These are phyloP conservation scores for Kurtzmaniella fragi DNA, from an alignment of 805 yeast genomes.

Conservation along the genomic window DNA sequence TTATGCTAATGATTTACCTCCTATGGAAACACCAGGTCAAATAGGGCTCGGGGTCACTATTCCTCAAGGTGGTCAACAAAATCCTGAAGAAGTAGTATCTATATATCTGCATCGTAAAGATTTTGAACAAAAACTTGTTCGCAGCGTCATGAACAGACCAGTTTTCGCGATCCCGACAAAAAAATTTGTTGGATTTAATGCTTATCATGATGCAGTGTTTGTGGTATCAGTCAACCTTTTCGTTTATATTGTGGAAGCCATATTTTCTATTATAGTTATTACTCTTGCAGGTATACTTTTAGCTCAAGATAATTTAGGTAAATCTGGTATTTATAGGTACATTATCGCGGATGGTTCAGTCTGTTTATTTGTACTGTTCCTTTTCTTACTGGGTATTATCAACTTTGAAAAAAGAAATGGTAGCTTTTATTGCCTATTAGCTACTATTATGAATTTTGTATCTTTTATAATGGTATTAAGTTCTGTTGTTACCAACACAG, in stretches of 20 bases:
- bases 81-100: slow-evolving; percentile 13
- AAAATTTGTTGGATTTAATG: slow-evolving; percentile 10
- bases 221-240: slow-evolving; percentile 23
- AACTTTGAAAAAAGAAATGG: slow-evolving; percentile 37
- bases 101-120: slow-evolving; percentile 16
- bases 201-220: slow-evolving; percentile 9
- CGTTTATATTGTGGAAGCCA: slow-evolving; percentile 25
- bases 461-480: slow-evolving; percentile 28
- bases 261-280: slow-evolving; percentile 22
- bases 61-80: slow-evolving; percentile 1
- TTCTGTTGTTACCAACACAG: slow-evolving; percentile 18
- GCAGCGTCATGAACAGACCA: slow-evolving; percentile 30
- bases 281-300: slow-evolving; percentile 22
- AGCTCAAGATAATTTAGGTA: slow-evolving; percentile 14
- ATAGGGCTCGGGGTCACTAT: slow-evolving; percentile 1
- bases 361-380: slow-evolving; percentile 26
- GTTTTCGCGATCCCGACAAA: slow-evolving; percentile 16
- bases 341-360: slow-evolving; percentile 33
- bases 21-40: slow-evolving; percentile 16
- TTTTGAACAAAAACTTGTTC: slow-evolving; percentile 24
- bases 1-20: slow-evolving; percentile 18
- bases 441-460: slow-evolving; percentile 28
- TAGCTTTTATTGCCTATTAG: slow-evolving; percentile 32
- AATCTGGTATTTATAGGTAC: slow-evolving; percentile 26
- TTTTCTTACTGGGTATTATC: slow-evolving; percentile 32